These are phyloP conservation scores for Herpetospermum pedunculosum DNA, from an alignment of 306 rosid species.

Conservation along the genomic window DNA sequence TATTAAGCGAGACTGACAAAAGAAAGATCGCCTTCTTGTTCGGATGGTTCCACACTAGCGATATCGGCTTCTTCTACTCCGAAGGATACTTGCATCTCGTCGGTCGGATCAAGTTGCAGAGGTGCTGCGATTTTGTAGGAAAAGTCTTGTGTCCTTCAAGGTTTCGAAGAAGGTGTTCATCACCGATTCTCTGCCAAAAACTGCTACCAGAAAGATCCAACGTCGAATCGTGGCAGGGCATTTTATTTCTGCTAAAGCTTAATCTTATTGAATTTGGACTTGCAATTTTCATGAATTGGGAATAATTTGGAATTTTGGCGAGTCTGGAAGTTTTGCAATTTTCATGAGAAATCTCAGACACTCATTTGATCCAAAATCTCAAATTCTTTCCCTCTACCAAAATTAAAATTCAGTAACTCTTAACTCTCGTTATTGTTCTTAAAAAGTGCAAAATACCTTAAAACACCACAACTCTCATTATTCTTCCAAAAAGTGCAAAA, in stretches of 20 bases:
- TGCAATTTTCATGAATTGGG: not conserved
- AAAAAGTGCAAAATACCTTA: no score
- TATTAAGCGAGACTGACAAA: no score
- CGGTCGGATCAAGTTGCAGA: conserved; percentile 75
- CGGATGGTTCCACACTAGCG: conserved; percentile 91
- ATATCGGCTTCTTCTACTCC: conserved; percentile 58
- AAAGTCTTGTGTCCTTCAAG: conserved; percentile 68
- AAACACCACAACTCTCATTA: no score
- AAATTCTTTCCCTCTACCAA: no score
- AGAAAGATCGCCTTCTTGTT: conserved; percentile 43
- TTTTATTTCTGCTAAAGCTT: conserved; percentile 23
- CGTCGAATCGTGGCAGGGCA: conserved; percentile 71
- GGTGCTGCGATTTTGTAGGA: conserved; percentile 52
- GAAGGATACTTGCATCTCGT: conserved; percentile 88
- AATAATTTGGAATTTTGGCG: no score
- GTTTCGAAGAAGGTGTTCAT: conserved; percentile 69
- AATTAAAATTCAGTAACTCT: no score
- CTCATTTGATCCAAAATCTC: no score
- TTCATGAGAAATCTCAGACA: no score
- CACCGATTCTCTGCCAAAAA: conserved; percentile 68
- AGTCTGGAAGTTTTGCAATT: no score
- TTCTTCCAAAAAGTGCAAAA: no score
- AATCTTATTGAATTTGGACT: not conserved
- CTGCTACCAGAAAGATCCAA: conserved; percentile 75
- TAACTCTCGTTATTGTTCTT: no score